Evolutionary conservation across 305 asterid genomes (phyloP).

Genomic region (Fraxinus albicans): DNA sequence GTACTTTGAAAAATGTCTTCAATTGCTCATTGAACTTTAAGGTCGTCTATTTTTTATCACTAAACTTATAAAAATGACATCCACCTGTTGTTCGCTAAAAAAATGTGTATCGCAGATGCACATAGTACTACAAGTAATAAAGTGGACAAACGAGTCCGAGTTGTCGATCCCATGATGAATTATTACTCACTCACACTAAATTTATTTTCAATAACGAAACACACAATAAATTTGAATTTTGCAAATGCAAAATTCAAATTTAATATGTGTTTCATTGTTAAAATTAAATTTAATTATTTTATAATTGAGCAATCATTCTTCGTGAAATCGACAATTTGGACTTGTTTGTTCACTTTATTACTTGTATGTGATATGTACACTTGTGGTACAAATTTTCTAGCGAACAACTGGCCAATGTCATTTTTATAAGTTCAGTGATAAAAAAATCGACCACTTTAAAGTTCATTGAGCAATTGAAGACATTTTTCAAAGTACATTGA

Average conservation of each 20-base stretch:
- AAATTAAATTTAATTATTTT: too few species aligned
- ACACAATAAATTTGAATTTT: too few species aligned
- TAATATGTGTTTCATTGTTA: neutral
- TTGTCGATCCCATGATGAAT: neutral
- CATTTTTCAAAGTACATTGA: neutral
- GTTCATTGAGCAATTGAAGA: neutral
- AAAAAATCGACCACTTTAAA: too few species aligned
- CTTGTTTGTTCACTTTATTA: too few species aligned
- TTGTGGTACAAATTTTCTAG: neutral
- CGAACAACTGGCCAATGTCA: neutral
- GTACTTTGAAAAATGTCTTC: neutral
- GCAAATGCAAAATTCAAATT: too few species aligned
- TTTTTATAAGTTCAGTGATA: too few species aligned
- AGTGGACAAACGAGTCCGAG: neutral
- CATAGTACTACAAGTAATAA: neutral
- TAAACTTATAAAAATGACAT: neutral
- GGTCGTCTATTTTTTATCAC: neutral
- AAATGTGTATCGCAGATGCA: neutral
- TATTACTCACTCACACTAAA: too few species aligned
- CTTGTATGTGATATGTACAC: neutral
- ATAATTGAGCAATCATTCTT: neutral
- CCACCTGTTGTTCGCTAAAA: neutral
- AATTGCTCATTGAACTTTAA: neutral
- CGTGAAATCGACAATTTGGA: neutral
- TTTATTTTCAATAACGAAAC: too few species aligned